Evolutionary conservation across 331 rosid genomes (phyloP).

Genomic region (Pyracantha coccinea): DNA sequence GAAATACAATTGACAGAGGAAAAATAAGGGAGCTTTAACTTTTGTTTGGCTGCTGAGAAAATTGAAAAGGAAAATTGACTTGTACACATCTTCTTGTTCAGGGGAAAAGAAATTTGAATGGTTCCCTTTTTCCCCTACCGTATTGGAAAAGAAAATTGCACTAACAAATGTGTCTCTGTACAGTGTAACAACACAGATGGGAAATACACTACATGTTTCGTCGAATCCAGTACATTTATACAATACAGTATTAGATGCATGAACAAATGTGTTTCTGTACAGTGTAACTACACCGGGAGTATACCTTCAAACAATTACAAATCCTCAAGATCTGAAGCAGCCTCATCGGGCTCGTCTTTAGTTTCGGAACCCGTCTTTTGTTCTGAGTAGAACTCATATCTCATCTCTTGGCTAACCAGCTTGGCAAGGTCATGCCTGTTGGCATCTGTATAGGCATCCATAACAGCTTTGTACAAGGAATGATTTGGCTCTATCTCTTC

Average conservation of each 20-base stretch:
- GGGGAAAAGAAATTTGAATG: no score
- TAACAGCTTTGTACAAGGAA: constrained; percentile 64
- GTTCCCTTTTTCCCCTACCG: no score
- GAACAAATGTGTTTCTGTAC: constrained; percentile 15
- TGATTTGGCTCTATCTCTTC: constrained; percentile 48
- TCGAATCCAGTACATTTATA: not conserved
- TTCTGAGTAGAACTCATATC: constrained; percentile 15
- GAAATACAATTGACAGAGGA: not conserved
- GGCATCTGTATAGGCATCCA: constrained; percentile 51
- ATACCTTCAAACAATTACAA: not conserved
- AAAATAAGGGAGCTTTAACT: not conserved
- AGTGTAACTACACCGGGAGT: constrained; percentile 3
- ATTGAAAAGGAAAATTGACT: not conserved
- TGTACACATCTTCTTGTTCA: no score
- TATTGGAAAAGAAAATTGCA: no score
- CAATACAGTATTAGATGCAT: not conserved
- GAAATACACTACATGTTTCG: not conserved
- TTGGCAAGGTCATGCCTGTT: constrained; percentile 53
- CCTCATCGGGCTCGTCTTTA: constrained; percentile 27
- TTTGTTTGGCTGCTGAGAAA: not conserved
- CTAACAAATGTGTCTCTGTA: not conserved
- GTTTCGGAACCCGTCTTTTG: constrained; percentile 17
- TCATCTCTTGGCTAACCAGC: constrained; percentile 52
- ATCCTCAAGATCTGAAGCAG: constrained; percentile 15
- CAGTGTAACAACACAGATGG: not conserved